Evolutionary conservation across 2,329 filamentous ascomycete species (phyloP), one percentile per base, ranked within the genome.

Genomic region (Epichloe coenophiala): DNA sequence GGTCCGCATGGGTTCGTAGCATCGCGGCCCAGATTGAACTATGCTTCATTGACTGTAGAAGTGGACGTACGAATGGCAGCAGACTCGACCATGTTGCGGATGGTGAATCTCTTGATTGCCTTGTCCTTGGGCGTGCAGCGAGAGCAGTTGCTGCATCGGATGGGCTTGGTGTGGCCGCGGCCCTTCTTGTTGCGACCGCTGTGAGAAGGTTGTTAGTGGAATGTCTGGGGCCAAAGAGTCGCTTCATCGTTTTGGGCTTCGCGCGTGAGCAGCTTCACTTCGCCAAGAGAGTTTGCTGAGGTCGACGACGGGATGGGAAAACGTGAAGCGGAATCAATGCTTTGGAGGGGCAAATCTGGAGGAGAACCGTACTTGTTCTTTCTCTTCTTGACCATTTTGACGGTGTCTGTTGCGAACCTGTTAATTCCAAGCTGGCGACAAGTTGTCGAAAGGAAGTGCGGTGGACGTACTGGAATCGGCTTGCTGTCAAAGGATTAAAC

Each of bases 11-110:
- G 23, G 9, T 36, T 17, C 1, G 7, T 44, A 27, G 5, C 12
- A 12, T n/a, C 23, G 15, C 19, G 37, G n/a, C 3, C 11, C 8
- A 17, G 42, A 36, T 35, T 45, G 40, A 36, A 13, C 13, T 15
- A 38, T 5, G 21, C 12, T 6, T 15, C 17, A 36, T 36, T 13
- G 4, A 19, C 9, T 45, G 15, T 17, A 2, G 23, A 21, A 23
- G 36, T 19, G 45, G 40, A 88, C 90, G 68, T 90, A 97, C 94
- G 93, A 74, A 98, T 97, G 70, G 93, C 93, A 69, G 94, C 93
- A 68, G 90, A 96, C 80, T 98, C 93, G 63, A 98, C 93, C 93
- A 98, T 98, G 86, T 98, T 97, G 74, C 93, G 86, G 82, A 98
- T 81, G 78, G 93, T 98, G 83, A 98, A 98, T 78, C 93, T 84